A percentile compares a stretch with the other conserved stretches of the same genome.
Evolutionary conservation across 352 stramenopile genomes (phyloP).

Genomic region (Pythium scleroteichum): DNA sequence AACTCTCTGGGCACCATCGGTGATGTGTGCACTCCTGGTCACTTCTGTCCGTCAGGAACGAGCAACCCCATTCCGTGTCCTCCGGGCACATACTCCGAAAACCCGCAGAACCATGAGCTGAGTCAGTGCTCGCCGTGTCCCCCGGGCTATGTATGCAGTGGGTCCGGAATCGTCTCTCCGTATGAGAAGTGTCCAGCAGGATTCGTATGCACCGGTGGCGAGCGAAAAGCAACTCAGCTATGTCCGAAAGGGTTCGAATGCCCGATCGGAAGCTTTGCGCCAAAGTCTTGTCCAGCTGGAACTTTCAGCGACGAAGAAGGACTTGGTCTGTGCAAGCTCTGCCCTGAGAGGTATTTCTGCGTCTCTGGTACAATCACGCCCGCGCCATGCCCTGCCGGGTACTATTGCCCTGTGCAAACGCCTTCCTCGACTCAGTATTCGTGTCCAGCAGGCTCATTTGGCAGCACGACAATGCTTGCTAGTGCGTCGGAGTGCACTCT

Average conservation of each 20-base stretch:
- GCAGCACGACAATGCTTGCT: conserved; percentile 42
- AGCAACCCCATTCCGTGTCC: conserved; percentile 83
- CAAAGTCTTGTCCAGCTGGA: conserved; percentile 59
- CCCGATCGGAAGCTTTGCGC: conserved; percentile 49
- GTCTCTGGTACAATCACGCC: conserved; percentile 41
- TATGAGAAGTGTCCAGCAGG: conserved; percentile 50
- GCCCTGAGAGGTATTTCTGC: conserved; percentile 78
- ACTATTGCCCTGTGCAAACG: conserved; percentile 74
- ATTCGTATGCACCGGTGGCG: conserved; percentile 64
- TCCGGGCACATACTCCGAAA: conserved; percentile 69
- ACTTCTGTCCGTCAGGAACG: conserved; percentile 78
- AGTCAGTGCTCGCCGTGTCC: conserved; percentile 72
- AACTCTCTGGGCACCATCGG: conserved; percentile 78
- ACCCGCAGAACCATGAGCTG: conserved; percentile 53
- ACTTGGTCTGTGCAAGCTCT: conserved; percentile 62
- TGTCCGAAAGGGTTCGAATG: conserved; percentile 83
- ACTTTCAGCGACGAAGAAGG: conserved; percentile 65
- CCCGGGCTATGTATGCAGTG: conserved; percentile 57
- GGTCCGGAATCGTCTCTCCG: conserved; percentile 50
- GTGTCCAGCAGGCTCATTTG: conserved; percentile 63
- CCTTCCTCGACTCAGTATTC: conserved; percentile 45
- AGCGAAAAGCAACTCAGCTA: conserved; percentile 44
- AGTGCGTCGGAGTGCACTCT: conserved; percentile 42
- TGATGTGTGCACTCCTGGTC: conserved; percentile 63
- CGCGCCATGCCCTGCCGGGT: conserved; percentile 59